Evolutionary conservation across 192 early-diverging fungal genomes (phyloP).

Genomic region (Rhizoclosmatium sp.): DNA sequence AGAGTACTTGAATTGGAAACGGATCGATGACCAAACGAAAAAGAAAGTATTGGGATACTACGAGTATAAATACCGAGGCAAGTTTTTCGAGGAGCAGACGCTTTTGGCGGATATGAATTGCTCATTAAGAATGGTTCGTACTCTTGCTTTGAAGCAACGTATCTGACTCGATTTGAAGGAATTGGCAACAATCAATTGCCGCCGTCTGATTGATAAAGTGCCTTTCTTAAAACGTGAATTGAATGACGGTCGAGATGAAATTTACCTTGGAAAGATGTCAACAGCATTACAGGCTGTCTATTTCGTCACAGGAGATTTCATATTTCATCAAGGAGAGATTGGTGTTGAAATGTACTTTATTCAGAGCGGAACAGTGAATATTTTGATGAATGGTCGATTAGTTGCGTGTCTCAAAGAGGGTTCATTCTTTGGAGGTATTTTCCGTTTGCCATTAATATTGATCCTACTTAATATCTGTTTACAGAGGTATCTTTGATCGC

Average conservation of each 20-base stretch:
- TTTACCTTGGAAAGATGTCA: conserved; percentile 27
- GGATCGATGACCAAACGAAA: conserved; percentile 2
- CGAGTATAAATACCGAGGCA: conserved; percentile 41
- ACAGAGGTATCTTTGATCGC: conserved; percentile 35
- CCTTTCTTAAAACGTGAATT: conserved; percentile 41
- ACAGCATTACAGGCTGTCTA: conserved; percentile 33
- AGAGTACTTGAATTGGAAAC: conserved; percentile 42
- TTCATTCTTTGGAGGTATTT: conserved; percentile 44
- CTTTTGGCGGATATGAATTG: conserved; percentile 37
- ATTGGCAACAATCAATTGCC: conserved; percentile 39
- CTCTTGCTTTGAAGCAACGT: not conserved
- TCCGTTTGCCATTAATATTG: not conserved
- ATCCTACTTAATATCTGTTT: not conserved
- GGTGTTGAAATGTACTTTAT: conserved; percentile 49
- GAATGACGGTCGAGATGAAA: conserved; percentile 42
- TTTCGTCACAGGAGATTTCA: conserved; percentile 37
- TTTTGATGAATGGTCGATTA: conserved; percentile 33
- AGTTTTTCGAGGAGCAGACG: conserved; percentile 36
- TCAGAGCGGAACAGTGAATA: conserved; percentile 22
- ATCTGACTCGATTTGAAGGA: conserved; percentile 10
- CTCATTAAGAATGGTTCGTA: conserved; percentile 33
- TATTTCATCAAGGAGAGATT: conserved; percentile 41
- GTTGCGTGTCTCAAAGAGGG: conserved; percentile 36
- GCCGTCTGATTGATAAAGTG: conserved; percentile 39
- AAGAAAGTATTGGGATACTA: conserved; percentile 33